Conservation (phyloP, 805 yeast genomes). For the Spathaspora girioi region DNA sequence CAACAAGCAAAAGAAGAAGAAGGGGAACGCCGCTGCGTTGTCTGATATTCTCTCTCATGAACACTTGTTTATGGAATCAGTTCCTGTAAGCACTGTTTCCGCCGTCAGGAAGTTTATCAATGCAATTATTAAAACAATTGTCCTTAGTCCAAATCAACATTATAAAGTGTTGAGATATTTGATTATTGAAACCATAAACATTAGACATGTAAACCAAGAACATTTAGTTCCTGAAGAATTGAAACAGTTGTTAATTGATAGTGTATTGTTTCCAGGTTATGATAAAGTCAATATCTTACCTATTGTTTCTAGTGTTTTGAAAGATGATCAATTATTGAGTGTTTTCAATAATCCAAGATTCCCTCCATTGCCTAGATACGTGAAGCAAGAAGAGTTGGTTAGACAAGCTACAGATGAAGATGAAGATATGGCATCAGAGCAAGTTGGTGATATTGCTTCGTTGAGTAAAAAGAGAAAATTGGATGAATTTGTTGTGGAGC, state of each 20-base stretch:
- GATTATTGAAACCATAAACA: constrained; percentile 31
- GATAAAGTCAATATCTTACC: constrained; percentile 68
- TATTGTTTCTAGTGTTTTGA: constrained; percentile 53
- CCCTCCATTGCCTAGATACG: constrained; percentile 45
- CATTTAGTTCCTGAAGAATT: constrained; percentile 30
- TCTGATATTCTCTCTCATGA: constrained; percentile 69
- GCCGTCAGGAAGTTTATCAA: constrained; percentile 46
- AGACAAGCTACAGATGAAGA: constrained; percentile 39
- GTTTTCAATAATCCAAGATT: constrained; percentile 72
- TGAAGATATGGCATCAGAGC: constrained; percentile 29
- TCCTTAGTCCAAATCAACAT: constrained; percentile 57
- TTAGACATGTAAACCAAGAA: constrained; percentile 20
- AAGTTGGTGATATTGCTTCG: constrained; percentile 12
- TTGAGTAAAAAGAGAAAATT: constrained; percentile 19
- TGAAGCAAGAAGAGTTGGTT: constrained; percentile 30
- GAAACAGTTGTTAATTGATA: constrained; percentile 37
- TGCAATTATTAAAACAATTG: constrained; percentile 43
- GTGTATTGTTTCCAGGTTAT: constrained; percentile 68
- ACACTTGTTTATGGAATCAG: constrained; percentile 45
- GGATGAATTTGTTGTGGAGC: constrained; percentile 2
- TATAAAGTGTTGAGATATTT: constrained; percentile 46
- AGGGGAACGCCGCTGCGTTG: constrained; percentile 44
- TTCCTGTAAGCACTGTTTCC: constrained; percentile 33
- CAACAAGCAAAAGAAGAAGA: constrained; percentile 39
- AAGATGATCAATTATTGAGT: constrained; percentile 49